Evolutionary conservation across 73 alveolate genomes (phyloP), one percentile per base, ranked within the genome.

Genomic region (Paramecium tetraurelia): DNA sequence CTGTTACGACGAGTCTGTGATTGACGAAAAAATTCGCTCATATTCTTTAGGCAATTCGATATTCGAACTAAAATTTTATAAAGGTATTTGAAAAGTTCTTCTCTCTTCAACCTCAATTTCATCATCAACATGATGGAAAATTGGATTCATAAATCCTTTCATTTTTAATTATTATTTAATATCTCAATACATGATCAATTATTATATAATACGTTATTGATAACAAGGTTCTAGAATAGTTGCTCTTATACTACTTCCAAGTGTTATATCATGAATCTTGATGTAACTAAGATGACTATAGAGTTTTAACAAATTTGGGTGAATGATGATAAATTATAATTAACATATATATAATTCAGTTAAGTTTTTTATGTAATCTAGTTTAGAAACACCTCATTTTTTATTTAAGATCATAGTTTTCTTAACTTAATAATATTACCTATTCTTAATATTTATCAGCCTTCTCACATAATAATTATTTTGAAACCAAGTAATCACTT

Each of bases 121-220:
- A 12, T 63, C 46, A 63, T 63, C 53, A 16, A 63, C 84, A 63
- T 50, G 84, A 4, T 63, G 21, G 14, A 63, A 63, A 3, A 63
- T 63, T 63, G 84, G 84, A 63, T 63, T 63, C 50, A 63, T n/a
- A 63, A 63, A 63, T 63, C 84, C 84, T 63, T 63, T 63, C 84
- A 63, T 63, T 53, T 18, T 53, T 53, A 53, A 18, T 53, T 53
- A 53, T 53, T 53, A 53, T 53, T 53, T 20, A 53, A 53, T 53
- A 53, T 53, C 69, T 53, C 69, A 53, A 18, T 53, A 16, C 6
- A 5, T 53, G 20, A 53, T 53, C 69, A 40, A 40, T 40, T 40
- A 48, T 16, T 48, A 48, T 48, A 48, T 48, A 2, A 48, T 48
- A 48, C 14, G 8, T 14, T 48, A 48, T 48, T 48, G 4, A 48